These are phyloP conservation scores for Abortiporus biennis DNA, from an alignment of 1,284 basidiomycete genomes.

Conservation along the genomic window DNA sequence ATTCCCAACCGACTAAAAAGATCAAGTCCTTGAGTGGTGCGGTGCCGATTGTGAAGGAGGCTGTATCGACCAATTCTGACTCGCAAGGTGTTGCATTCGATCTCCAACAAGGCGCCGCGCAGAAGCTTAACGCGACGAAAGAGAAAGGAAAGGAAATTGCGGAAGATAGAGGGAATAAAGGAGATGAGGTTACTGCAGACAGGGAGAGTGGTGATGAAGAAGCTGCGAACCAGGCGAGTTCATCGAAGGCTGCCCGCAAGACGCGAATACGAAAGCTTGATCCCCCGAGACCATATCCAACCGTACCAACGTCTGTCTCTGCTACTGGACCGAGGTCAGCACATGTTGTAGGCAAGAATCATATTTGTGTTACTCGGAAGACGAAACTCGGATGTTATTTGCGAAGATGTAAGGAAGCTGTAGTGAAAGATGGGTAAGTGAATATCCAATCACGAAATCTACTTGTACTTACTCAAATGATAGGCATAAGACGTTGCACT, in stretches of 20 bases:
- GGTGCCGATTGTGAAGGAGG: too few relatives aligned
- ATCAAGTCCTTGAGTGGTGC: too few relatives aligned
- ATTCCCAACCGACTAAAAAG: too few relatives aligned
- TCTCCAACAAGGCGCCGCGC: too few relatives aligned
- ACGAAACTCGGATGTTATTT: conserved; percentile 72
- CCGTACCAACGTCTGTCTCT: conserved; percentile 66
- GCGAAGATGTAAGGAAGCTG: conserved; percentile 69
- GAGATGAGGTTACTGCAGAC: too few relatives aligned
- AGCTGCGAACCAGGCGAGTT: background rate
- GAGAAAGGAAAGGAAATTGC: too few relatives aligned
- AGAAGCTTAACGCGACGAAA: too few relatives aligned
- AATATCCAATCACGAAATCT: background rate
- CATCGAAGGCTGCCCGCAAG: background rate
- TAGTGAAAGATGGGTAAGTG: conserved; percentile 73
- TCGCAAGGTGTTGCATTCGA: too few relatives aligned
- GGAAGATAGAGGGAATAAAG: background rate
- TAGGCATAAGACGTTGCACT: conserved; percentile 70
- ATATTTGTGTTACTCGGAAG: conserved; percentile 77
- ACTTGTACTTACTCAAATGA: background rate
- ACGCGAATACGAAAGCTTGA: conserved; percentile 41
- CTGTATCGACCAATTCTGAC: too few relatives aligned
- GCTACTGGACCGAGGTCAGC: conserved; percentile 76
- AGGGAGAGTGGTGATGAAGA: background rate
- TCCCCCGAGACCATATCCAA: conserved; percentile 70
- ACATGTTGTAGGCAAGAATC: conserved; percentile 71